Percentiles rank a stretch among this genome's conserved stretches.
Evolutionary conservation across 495 filamentous ascomycete genomes (phyloP).

Genomic region (Lasiosphaeriaceae sp.): DNA sequence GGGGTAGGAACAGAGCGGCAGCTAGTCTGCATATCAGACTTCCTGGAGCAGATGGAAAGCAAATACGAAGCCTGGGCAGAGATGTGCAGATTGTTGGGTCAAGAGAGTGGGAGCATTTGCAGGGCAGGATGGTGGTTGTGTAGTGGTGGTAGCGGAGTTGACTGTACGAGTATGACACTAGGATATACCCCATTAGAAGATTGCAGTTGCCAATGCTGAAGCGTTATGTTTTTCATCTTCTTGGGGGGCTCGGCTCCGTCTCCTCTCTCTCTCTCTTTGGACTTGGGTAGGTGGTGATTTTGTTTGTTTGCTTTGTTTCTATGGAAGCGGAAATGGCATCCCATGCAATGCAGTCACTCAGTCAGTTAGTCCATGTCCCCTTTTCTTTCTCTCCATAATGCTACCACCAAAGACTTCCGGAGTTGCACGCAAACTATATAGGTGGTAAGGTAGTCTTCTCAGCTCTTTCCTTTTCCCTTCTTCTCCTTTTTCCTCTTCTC

Average conservation of each 20-base stretch:
- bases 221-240: background rate
- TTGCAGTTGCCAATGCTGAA: background rate
- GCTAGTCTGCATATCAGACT: conserved; percentile 46
- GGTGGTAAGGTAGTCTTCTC: too few relatives aligned
- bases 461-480: conserved; percentile 33
- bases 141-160: conserved; percentile 3
- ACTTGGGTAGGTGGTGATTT: too few relatives aligned
- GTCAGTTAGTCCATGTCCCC: too few relatives aligned
- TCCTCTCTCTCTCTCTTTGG: too few relatives aligned
- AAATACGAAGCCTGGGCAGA: conserved; percentile 15
- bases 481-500: conserved; percentile 47
- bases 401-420: too few relatives aligned
- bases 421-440: too few relatives aligned
- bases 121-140: conserved; percentile 23
- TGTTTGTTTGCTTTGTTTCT: too few relatives aligned
- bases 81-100: conserved; percentile 41
- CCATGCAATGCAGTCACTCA: too few relatives aligned
- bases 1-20: conserved; percentile 33
- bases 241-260: background rate
- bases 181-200: conserved; percentile 5
- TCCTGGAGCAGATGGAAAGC: conserved; percentile 34
- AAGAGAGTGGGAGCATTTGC: conserved; percentile 40
- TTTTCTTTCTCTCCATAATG: too few relatives aligned
- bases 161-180: background rate
- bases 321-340: too few relatives aligned